A percentile compares a stretch with the other conserved stretches of the same genome.
phyloP scores from a whole-genome alignment of 768 basidiomycete species.

The Exidia glandulosa region DNA sequence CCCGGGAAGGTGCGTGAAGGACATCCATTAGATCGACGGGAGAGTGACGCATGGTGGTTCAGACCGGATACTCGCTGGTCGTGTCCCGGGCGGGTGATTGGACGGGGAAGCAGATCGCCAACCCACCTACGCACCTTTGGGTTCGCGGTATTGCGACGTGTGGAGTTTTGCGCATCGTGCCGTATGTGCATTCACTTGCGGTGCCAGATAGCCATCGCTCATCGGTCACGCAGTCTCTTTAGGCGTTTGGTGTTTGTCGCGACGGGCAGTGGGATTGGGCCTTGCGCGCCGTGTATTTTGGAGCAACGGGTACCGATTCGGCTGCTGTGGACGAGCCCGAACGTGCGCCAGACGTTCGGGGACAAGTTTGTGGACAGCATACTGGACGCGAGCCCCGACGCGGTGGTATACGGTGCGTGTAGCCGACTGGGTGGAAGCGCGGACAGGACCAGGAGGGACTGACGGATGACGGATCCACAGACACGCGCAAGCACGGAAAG shows the following conservation, averaged over 20 bases:
- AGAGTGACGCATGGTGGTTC: slow-evolving; percentile 15
- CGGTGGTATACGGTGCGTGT: slow-evolving; percentile 42
- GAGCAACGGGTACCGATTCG: slow-evolving; percentile 40
- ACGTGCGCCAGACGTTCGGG: slow-evolving; percentile 51
- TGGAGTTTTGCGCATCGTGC: slow-evolving; percentile 43
- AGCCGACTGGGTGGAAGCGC: neutral
- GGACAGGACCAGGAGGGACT: neutral
- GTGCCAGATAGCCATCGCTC: neutral
- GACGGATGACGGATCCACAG: slow-evolving; percentile 11
- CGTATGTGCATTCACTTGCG: slow-evolving; percentile 27
- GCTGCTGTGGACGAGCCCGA: slow-evolving; percentile 53
- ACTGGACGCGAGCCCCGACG: slow-evolving; percentile 40
- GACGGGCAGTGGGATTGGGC: slow-evolving; percentile 50
- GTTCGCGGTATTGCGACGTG: slow-evolving; percentile 46
- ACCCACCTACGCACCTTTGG: slow-evolving; percentile 45
- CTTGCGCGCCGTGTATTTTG: slow-evolving; percentile 45
- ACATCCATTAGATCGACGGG: neutral
- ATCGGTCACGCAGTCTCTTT: neutral
- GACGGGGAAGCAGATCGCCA: slow-evolving; percentile 41
- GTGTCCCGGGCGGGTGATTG: slow-evolving; percentile 51
- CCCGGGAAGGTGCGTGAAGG: slow-evolving; percentile 5
- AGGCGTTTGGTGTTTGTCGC: slow-evolving; percentile 44
- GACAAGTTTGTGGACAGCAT: slow-evolving; percentile 48
- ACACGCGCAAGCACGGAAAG: slow-evolving; percentile 31
- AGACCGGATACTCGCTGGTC: slow-evolving; percentile 43